These are phyloP conservation scores for Eimeria praecox DNA, from an alignment of 169 alveolate genomes.

Conservation along the genomic window DNA sequence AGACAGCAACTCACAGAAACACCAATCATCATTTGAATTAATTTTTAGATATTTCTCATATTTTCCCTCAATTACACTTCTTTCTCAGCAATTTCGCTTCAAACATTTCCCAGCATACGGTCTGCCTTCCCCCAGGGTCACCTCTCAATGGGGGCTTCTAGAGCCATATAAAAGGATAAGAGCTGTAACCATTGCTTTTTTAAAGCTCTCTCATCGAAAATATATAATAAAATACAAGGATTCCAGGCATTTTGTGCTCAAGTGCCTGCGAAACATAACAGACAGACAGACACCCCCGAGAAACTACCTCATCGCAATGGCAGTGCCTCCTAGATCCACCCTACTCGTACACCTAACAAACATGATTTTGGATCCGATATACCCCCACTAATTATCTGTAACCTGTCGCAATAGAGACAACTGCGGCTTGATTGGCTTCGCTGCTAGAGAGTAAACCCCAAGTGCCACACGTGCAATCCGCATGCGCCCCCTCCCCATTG, in stretches of 20 bases:
- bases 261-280: neutral
- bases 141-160: neutral
- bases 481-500: neutral
- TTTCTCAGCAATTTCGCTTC: neutral
- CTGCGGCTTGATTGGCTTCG: neutral
- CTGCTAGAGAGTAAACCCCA: neutral
- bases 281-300: neutral
- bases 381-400: neutral
- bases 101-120: neutral
- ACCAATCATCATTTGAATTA: neutral
- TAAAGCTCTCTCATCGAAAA: neutral
- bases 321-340: neutral
- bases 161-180: neutral
- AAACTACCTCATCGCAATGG: neutral
- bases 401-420: neutral
- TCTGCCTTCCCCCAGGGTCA: constrained; percentile 1
- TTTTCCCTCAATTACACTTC: neutral
- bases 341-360: neutral
- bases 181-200: neutral
- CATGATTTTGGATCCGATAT: neutral
- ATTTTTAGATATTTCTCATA: neutral
- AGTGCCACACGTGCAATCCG: neutral
- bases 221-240: neutral
- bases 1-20: neutral
- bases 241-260: neutral